phyloP scores from a whole-genome alignment of 2,329 filamentous ascomycete genomes.

The Aspergillus novoparasiticus region DNA sequence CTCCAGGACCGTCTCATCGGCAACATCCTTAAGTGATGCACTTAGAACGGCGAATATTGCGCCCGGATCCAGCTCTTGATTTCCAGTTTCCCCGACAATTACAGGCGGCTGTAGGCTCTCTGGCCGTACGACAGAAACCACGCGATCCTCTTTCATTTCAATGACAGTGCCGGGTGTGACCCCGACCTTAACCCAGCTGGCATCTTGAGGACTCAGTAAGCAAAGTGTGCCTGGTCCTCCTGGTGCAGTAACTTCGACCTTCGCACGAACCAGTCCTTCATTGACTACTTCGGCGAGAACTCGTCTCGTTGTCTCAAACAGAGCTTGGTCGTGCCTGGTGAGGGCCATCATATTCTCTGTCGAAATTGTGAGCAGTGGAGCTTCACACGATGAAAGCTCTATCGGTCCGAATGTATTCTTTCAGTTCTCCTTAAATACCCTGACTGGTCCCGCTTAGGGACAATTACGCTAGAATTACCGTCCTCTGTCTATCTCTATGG shows the following conservation, averaged over 20 bases:
- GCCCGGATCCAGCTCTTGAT: conserved; percentile 8
- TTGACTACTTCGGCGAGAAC: conserved; percentile 19
- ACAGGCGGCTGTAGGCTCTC: background rate
- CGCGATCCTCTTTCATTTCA: background rate
- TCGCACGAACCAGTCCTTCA: conserved; percentile 15
- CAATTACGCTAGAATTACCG: too few species aligned
- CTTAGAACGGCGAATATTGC: conserved; percentile 12
- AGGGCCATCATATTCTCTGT: too few species aligned
- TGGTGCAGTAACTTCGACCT: background rate
- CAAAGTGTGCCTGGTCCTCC: background rate
- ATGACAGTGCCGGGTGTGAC: background rate
- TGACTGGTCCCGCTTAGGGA: too few species aligned
- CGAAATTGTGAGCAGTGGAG: too few species aligned
- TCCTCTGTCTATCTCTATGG: too few species aligned
- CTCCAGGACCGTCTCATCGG: background rate
- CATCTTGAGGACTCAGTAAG: background rate
- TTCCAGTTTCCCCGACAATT: background rate
- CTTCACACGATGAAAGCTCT: too few species aligned
- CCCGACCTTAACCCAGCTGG: background rate
- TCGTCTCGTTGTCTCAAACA: conserved; percentile 18
- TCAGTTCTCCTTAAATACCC: too few species aligned
- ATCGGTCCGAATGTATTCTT: accelerated
- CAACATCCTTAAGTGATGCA: conserved; percentile 10
- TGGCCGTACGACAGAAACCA: background rate
- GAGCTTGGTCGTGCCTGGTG: background rate